Evolutionary conservation across 2,329 filamentous ascomycete species (phyloP).

Genomic region (Xylaria sp.): DNA sequence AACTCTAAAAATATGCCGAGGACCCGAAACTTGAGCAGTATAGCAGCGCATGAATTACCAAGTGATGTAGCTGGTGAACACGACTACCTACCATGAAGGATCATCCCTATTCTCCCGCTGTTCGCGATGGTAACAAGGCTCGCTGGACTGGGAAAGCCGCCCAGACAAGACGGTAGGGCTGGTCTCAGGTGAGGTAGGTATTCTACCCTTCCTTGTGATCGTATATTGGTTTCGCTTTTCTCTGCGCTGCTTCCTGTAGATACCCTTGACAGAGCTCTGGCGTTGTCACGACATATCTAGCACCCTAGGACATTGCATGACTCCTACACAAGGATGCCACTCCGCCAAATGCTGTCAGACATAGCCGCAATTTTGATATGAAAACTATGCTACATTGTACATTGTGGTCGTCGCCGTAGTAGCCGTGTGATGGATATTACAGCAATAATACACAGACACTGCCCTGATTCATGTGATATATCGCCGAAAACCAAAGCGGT

Average conservation of each 20-base stretch:
- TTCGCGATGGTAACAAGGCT: not conserved
- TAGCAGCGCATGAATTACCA: not conserved
- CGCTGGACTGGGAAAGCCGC: not conserved
- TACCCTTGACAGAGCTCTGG: slow-evolving; percentile 13
- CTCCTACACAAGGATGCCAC: slow-evolving; percentile 14
- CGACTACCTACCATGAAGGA: not conserved
- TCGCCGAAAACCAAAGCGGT: slow-evolving; percentile 1
- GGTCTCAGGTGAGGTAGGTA: not conserved
- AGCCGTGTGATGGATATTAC: not conserved
- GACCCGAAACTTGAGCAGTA: not conserved
- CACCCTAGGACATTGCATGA: not conserved
- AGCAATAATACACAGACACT: not conserved
- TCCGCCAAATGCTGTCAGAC: slow-evolving; percentile 7
- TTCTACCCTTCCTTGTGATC: slow-evolving; percentile 1
- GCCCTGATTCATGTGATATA: not conserved
- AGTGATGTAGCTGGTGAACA: not conserved
- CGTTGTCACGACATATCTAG: not conserved
- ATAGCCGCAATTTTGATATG: not conserved
- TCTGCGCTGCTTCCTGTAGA: slow-evolving; percentile 1
- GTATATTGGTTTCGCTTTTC: not conserved
- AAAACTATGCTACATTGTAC: not conserved
- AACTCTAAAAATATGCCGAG: not conserved
- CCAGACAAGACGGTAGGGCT: not conserved
- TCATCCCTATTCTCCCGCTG: slow-evolving; percentile 8
- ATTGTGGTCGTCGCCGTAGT: not conserved